Evolutionary conservation across 2,329 filamentous ascomycete genomes (phyloP), one percentile per base, ranked within the genome.

Genomic region (Penicillium sp.): DNA sequence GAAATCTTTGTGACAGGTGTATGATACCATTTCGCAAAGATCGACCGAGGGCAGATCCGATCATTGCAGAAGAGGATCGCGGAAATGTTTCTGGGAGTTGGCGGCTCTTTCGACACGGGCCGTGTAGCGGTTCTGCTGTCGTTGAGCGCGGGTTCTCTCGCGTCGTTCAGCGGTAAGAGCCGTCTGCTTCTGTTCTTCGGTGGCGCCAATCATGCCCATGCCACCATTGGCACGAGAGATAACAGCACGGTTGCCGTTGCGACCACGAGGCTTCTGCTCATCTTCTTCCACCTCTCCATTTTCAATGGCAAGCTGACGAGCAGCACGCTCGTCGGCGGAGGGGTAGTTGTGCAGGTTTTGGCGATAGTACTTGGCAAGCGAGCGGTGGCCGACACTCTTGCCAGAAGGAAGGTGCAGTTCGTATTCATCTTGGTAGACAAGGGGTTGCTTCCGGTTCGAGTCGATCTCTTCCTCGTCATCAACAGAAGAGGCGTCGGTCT

Each of bases 321-420:
- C 81, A 51, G 83, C 79, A 48, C 89, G 86, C 73, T 96, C 91
- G 52, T 88, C 87, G 0, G 85, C 76, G 2, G 88, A 86, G 2
- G 91, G 91, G 69, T 96, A 87, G 70, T 84, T 89, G 72, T 88
- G 85, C 39, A 99, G 79, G 73, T 97, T 97, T 76, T 99, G 94
- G 53, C 90, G 86, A 76, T 86, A 99, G 75, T 97, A 97, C 61
- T 83, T 86, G 67, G 89, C 87, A 48, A 96, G 75, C 7, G 90
- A 94, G 43, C 94, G 85, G 70, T 99, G 94, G 35, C 94, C 94
- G 33, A 95, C 91, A 7, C 89, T 88, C 55, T 89, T 87, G 47
- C 94, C 94, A 4, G 88, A 90, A 1, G 94, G 94, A 11, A 99
- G 83, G 67, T 99, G 91, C 47, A 99, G 81, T 72, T 97, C 94